These are phyloP conservation scores for Orbilia ellipsospora DNA, from an alignment of 2,329 filamentous ascomycete species.

Conservation along the genomic window DNA sequence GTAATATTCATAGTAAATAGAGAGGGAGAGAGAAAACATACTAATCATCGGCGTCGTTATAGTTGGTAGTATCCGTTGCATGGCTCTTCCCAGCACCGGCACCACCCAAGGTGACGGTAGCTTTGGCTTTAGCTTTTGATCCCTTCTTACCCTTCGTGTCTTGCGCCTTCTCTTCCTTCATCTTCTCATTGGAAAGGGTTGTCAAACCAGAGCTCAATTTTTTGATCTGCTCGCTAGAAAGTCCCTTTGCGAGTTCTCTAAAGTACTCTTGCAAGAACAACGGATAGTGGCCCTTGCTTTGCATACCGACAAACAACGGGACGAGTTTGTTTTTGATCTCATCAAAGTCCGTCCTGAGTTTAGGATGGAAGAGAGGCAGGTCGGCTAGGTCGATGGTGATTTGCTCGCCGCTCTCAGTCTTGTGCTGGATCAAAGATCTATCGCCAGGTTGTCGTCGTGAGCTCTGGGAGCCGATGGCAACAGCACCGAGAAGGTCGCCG, in stretches of 20 bases:
- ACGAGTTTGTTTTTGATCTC: conserved; percentile 80
- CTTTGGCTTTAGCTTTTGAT: conserved; percentile 96
- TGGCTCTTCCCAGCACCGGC: conserved; percentile 66
- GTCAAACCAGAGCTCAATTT: conserved; percentile 89
- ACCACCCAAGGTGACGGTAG: conserved; percentile 75
- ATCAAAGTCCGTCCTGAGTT: conserved; percentile 86
- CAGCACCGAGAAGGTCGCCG: conserved; percentile 85
- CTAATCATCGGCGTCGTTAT: conserved; percentile 84
- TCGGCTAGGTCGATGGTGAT: conserved; percentile 78
- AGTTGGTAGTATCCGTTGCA: conserved; percentile 77
- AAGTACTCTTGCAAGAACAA: conserved; percentile 91
- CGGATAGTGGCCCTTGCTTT: conserved; percentile 89
- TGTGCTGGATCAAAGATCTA: conserved; percentile 65
- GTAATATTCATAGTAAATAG: background rate
- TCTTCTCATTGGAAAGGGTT: conserved; percentile 94
- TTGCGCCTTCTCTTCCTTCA: conserved; percentile 96
- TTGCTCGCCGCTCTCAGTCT: conserved; percentile 69
- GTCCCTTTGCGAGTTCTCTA: conserved; percentile 85
- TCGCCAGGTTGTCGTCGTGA: conserved; percentile 76
- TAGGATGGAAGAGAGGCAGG: conserved; percentile 87
- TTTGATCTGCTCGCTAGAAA: conserved; percentile 94
- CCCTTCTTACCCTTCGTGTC: conserved; percentile 96
- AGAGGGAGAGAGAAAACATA: conserved; percentile 68
- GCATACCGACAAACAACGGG: conserved; percentile 78
- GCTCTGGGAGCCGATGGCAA: conserved; percentile 67